Evolutionary conservation across 2,329 filamentous ascomycete species (phyloP), one percentile per base, ranked within the genome.

Genomic region (Fusarium armeniacum): DNA sequence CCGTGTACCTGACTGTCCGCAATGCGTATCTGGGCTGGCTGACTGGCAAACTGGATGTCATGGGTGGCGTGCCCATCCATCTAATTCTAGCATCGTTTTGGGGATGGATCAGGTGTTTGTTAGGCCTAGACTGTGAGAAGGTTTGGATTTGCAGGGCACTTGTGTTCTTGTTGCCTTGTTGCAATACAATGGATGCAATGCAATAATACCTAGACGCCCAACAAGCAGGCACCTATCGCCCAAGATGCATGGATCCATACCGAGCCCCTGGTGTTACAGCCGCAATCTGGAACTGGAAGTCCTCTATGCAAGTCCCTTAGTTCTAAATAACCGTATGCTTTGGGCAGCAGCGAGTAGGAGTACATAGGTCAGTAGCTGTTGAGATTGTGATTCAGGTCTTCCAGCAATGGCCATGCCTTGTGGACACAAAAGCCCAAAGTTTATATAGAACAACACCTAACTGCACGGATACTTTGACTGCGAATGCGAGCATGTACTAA

Each of bases 91-190:
- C 18, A 50, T 70, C 61, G 65, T 72, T 74, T 74, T 58, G 60
- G 72, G 72, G 61, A 65, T 71, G 62, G 69, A 68, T 59, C 68
- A 73, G 70, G 60, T 65, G 51, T 64, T 66, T 46, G 58, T 62
- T 49, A 59, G 62, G 62, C 71, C 69, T 57, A 71, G 62, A 70
- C 57, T 58, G 57, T 43, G 24, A 54, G 51, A 69, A 67, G 57
- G 46, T 60, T 60, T 49, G 26, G 40, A 49, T 47, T 51, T 47
- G 53, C 40, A 71, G 52, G 63, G 51, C 33, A 58, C 40, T 36
- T 44, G 33, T 58, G 32, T 28, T 44, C 45, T 62, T 44, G 52
- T 30, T 49, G 18, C 18, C 18, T 36, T 36, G n/a, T 18, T 30
- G 9, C 28, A 30, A 33, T 33, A 7, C 20, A 22, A n/a, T 18